These are phyloP conservation scores for Neodidymelliopsis sp. DNA, from an alignment of 2,329 filamentous ascomycete genomes.

Conservation along the genomic window DNA sequence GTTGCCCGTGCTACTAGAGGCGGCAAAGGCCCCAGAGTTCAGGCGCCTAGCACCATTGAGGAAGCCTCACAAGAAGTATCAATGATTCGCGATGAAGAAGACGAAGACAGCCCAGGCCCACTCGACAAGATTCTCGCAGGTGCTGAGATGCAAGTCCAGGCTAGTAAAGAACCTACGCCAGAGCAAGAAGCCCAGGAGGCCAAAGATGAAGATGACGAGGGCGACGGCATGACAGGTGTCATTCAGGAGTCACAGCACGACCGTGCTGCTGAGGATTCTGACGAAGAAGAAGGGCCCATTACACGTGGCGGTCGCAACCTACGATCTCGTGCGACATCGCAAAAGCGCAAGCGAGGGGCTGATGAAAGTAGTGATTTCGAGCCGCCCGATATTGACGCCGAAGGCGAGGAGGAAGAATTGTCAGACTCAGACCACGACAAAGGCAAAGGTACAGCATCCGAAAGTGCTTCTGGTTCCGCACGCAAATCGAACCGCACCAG, in stretches of 20 bases:
- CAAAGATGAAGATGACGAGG: constrained; percentile 40
- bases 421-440: constrained; percentile 60
- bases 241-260: constrained; percentile 54
- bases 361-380: constrained; percentile 71
- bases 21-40: constrained; percentile 57
- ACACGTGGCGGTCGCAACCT: constrained; percentile 54
- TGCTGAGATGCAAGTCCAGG: constrained; percentile 48
- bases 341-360: constrained; percentile 49
- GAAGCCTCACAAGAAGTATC: constrained; percentile 63
- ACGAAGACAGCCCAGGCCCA: constrained; percentile 39
- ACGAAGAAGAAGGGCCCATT: constrained; percentile 66
- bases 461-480: constrained; percentile 50
- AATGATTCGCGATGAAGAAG: constrained; percentile 40
- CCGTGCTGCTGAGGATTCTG: constrained; percentile 51
- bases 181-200: constrained; percentile 43
- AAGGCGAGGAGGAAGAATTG: constrained; percentile 62
- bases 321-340: constrained; percentile 40
- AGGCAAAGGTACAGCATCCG: constrained; percentile 47
- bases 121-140: constrained; percentile 43
- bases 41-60: constrained; percentile 57
- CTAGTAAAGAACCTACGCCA: constrained; percentile 41
- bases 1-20: constrained; percentile 54
- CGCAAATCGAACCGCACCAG: constrained; percentile 62
- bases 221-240: constrained; percentile 45
- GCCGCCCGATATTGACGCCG: constrained; percentile 64